Percentiles rank a stretch among this genome's conserved stretches.
phyloP scores from a whole-genome alignment of 2,329 filamentous ascomycete genomes.

The Cladobotryum mycophilum region DNA sequence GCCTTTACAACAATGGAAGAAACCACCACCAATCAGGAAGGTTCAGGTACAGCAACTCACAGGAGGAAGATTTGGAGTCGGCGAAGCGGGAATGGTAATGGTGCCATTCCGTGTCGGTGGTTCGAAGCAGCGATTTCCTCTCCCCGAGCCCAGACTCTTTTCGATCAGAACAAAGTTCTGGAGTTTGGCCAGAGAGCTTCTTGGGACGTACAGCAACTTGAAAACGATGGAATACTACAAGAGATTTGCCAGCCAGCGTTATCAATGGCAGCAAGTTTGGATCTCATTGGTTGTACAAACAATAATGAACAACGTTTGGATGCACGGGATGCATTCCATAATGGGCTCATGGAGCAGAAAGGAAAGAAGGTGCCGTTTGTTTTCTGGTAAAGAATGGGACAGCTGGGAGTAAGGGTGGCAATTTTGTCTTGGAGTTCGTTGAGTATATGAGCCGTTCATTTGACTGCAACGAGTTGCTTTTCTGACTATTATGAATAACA shows the following conservation, averaged over 20 bases:
- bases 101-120: conserved; percentile 15
- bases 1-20: not conserved
- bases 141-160: conserved; percentile 8
- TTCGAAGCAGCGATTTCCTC: conserved; percentile 26
- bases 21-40: not conserved
- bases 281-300: conserved; percentile 24
- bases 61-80: not conserved
- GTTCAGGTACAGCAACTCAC: conserved; percentile 2
- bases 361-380: not conserved
- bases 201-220: conserved; percentile 21
- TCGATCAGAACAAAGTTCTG: conserved; percentile 22
- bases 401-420: not conserved
- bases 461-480: no score
- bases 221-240: conserved; percentile 17
- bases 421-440: not conserved
- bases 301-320: conserved; percentile 17
- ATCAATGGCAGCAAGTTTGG: conserved; percentile 26
- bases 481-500: no score
- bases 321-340: conserved; percentile 7
- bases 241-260: conserved; percentile 24
- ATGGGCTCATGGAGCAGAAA: conserved; percentile 5
- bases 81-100: not conserved
- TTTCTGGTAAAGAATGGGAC: conserved; percentile 6
- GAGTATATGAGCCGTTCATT: not conserved
- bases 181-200: conserved; percentile 20